phyloP scores from a whole-genome alignment of 148 eudicot genomes.

The Camellia japonica region DNA sequence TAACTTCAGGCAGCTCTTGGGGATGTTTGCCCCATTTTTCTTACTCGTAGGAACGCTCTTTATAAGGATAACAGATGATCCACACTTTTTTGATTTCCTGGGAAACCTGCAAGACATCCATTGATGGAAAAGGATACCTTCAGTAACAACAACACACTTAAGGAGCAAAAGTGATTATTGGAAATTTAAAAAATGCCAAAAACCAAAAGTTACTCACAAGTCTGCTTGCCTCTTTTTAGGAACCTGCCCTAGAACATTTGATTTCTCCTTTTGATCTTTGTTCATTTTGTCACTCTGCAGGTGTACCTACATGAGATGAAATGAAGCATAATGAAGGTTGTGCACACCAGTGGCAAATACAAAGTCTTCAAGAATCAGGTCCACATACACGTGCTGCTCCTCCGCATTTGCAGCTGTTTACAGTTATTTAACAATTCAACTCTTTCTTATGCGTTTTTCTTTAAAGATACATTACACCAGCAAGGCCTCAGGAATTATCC shows the following conservation, averaged over 20 bases:
- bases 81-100: constrained; percentile 30
- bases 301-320: constrained; percentile 31
- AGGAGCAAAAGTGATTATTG: background rate
- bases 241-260: constrained; percentile 24
- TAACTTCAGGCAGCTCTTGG: constrained; percentile 18
- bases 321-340: background rate
- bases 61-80: constrained; percentile 45
- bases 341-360: background rate
- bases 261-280: constrained; percentile 20
- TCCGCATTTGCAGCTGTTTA: background rate
- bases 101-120: constrained; percentile 35
- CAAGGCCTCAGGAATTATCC: background rate
- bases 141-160: background rate
- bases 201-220: background rate
- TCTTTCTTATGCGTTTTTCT: background rate
- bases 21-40: constrained; percentile 21
- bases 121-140: background rate
- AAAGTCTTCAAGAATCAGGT: background rate
- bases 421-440: background rate
- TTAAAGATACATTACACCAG: background rate
- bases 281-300: constrained; percentile 25
- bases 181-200: background rate
- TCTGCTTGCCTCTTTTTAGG: constrained; percentile 40
- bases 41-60: constrained; percentile 36
- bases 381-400: background rate